These are phyloP conservation scores for Kodamaea arcana DNA, from an alignment of 1,139 yeast species.

Conservation along the genomic window DNA sequence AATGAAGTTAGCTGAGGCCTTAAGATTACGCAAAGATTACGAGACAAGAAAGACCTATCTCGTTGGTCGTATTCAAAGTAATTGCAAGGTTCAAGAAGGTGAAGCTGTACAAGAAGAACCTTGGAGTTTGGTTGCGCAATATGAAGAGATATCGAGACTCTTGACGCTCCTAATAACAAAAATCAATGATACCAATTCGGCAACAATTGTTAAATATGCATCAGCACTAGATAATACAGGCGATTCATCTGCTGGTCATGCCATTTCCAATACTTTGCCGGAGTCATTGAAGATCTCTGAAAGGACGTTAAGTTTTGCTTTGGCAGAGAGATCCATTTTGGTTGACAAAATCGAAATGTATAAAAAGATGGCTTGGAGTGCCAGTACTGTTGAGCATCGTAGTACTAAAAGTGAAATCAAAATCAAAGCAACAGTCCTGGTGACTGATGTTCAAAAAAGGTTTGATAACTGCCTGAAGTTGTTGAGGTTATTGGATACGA, in stretches of 20 bases:
- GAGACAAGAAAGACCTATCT: not conserved
- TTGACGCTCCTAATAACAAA: not conserved
- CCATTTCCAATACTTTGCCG: not conserved
- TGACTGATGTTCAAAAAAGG: not conserved
- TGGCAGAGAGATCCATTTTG: not conserved
- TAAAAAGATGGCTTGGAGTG: not conserved
- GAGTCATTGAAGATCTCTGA: not conserved
- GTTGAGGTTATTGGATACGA: not conserved
- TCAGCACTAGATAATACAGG: not conserved
- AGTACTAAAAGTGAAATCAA: not conserved
- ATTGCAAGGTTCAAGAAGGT: conserved; percentile 1
- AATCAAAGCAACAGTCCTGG: not conserved
- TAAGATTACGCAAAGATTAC: conserved; percentile 1
- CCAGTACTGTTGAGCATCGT: not conserved
- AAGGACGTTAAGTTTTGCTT: not conserved
- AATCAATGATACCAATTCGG: not conserved
- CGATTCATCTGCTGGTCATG: not conserved
- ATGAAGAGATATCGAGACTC: not conserved
- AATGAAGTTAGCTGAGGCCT: conserved; percentile 1
- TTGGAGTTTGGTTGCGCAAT: not conserved
- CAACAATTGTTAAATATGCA: not conserved
- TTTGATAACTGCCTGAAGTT: not conserved
- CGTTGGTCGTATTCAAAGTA: not conserved
- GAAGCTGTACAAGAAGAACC: not conserved
- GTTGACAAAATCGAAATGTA: not conserved